A percentile compares a stretch with the other conserved stretches of the same genome.
These are phyloP conservation scores for thale cress (Arabidopsis thaliana) DNA, from an alignment of 345 rosid species.

Conservation along the genomic window TAIR10.1 NC_003076.8:22453501-22454000, in stretches of 20 bases:
- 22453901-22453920: slow-evolving; percentile 50
- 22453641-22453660: neutral
- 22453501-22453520: slow-evolving; percentile 47
- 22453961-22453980: slow-evolving; percentile 16
- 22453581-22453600: slow-evolving; percentile 27
- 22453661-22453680: slow-evolving; percentile 16
- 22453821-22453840: slow-evolving; percentile 62
- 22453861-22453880: slow-evolving; percentile 78
- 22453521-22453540: slow-evolving; percentile 59
- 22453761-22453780: slow-evolving; percentile 16
- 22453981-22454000: slow-evolving; percentile 57
- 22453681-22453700: slow-evolving; percentile 23
- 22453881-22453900: slow-evolving; percentile 69
- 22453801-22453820: slow-evolving; percentile 72
- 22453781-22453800: slow-evolving; percentile 25
- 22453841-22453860: slow-evolving; percentile 61
- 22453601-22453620: slow-evolving; percentile 28
- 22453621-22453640: slow-evolving; percentile 12
- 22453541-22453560: slow-evolving; percentile 68
- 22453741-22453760: slow-evolving; percentile 1
- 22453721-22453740: slow-evolving; percentile 30
- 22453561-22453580: slow-evolving; percentile 66
- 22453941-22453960: neutral
- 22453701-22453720: slow-evolving; percentile 22
- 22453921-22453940: slow-evolving; percentile 13